A percentile compares a stretch with the other conserved stretches of the same genome.
Conservation (phyloP, 2,329 filamentous ascomycete genomes). For the Trichoderma pleuroti region DNA sequence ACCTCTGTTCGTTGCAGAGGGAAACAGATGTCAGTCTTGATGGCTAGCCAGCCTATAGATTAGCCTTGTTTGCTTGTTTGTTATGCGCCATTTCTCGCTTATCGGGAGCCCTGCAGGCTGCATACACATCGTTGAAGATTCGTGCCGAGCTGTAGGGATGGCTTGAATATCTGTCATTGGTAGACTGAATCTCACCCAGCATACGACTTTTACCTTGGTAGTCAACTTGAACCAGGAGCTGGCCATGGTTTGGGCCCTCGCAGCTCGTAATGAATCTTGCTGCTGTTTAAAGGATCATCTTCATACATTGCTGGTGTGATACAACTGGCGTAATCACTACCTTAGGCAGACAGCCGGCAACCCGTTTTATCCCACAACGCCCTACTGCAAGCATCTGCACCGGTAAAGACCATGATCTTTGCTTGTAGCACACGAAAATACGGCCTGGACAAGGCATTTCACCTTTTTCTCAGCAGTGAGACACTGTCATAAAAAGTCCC, state of each 20-base stretch:
- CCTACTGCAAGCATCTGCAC: background rate
- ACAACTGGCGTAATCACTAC: background rate
- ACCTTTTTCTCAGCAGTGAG: background rate
- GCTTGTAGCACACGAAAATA: background rate
- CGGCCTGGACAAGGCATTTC: background rate
- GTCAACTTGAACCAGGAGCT: background rate
- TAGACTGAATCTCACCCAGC: background rate
- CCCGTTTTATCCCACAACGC: background rate
- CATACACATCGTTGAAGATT: background rate
- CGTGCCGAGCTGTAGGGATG: background rate
- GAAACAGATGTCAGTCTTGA: background rate
- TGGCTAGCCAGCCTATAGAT: fast-evolving
- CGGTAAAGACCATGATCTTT: background rate
- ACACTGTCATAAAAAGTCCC: background rate
- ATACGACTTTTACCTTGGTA: background rate
- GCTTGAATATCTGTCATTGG: background rate
- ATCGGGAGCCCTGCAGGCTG: background rate
- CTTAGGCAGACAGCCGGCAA: background rate
- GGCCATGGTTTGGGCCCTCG: background rate
- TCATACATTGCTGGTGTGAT: background rate
- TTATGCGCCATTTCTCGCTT: background rate
- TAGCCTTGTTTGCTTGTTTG: background rate
- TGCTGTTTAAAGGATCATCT: background rate
- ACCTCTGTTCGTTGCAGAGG: background rate
- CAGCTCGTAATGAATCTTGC: background rate